Evolutionary conservation across 306 rosid species (phyloP).

Genomic region (Cucumis hystrix): DNA sequence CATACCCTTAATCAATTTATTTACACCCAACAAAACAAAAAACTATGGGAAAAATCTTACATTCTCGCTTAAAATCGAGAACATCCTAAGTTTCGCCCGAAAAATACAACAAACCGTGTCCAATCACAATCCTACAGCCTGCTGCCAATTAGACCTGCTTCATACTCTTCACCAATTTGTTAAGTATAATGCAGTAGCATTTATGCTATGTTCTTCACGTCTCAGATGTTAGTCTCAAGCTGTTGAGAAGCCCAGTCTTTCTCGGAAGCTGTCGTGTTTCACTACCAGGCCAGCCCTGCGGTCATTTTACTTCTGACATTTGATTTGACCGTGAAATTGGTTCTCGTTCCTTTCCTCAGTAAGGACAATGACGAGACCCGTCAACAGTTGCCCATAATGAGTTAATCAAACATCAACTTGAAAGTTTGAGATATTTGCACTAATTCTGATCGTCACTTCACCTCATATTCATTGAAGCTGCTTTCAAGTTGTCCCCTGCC

Average conservation of each 20-base stretch:
- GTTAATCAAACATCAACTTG: conserved; percentile 21
- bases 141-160: not conserved
- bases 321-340: conserved; percentile 13
- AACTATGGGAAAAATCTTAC: not conserved
- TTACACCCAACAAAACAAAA: not conserved
- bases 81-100: not conserved
- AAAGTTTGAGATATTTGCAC: conserved; percentile 25
- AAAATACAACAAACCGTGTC: not conserved
- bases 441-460: conserved; percentile 27
- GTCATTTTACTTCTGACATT: conserved; percentile 12
- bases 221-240: conserved; percentile 3
- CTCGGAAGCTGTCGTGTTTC: conserved; percentile 6
- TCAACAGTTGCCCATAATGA: conserved; percentile 20
- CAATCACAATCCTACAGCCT: not conserved
- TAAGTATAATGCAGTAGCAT: not conserved
- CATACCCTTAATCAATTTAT: conserved; percentile 5
- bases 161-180: not conserved
- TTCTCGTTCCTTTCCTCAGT: conserved; percentile 18
- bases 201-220: not conserved
- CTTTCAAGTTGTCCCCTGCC: conserved; percentile 65
- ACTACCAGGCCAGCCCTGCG: conserved; percentile 36
- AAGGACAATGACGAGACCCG: conserved; percentile 17
- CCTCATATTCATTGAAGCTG: conserved; percentile 55
- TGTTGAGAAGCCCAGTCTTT: conserved; percentile 2
- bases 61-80: conserved; percentile 4